Evolutionary conservation across 768 basidiomycete species (phyloP), one percentile per base, ranked within the genome.

Genomic region (Scleroderma citrinum): DNA sequence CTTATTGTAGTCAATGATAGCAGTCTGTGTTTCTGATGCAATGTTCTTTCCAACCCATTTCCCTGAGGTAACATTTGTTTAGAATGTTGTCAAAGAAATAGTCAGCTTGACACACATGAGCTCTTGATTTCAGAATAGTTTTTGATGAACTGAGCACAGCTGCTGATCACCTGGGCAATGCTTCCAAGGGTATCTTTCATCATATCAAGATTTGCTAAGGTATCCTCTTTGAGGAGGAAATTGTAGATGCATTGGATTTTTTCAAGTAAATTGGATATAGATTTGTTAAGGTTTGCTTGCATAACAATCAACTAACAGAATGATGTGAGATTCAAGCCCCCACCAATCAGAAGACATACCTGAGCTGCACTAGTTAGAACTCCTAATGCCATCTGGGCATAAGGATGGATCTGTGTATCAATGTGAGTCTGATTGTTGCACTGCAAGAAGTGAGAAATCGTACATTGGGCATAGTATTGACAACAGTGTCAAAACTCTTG

Each of bases 151-250:
- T 24, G 7, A 7, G 20, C 41, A 39, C 63, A 65, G 30, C 63
- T 62, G 10, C 45, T 52, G 2, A 58, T 59, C 48, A 64, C 60
- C 17, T 55, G 40, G 1, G 51, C 44, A 29, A 65, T 46, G 2
- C 17, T 16, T 17, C 16, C 20, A 11, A 29, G 12, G 17, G 50
- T 49, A 10, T 5, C 7, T 13, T n/a, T 21, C 10, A 39, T 6
- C 8, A 29, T 39, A 23, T 29, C 17, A 16, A 51, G 29, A 14
- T 49, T 14, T 2, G 7, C 10, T 12, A 50, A 20, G 29, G 38
- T 21, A 19, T 52, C 51, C 1, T n/a, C 12, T 17, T 41, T 26
- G 8, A 30, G 26, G 4, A 29, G 26, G 26, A 29, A 29, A 4
- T 29, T 8, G 26, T 29, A 29, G 8, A 8, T n/a, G n/a, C n/a